A percentile compares a stretch with the other conserved stretches of the same genome.
These are phyloP conservation scores for Fusarium sp. DNA, from an alignment of 2,329 filamentous ascomycete genomes.

Conservation along the genomic window DNA sequence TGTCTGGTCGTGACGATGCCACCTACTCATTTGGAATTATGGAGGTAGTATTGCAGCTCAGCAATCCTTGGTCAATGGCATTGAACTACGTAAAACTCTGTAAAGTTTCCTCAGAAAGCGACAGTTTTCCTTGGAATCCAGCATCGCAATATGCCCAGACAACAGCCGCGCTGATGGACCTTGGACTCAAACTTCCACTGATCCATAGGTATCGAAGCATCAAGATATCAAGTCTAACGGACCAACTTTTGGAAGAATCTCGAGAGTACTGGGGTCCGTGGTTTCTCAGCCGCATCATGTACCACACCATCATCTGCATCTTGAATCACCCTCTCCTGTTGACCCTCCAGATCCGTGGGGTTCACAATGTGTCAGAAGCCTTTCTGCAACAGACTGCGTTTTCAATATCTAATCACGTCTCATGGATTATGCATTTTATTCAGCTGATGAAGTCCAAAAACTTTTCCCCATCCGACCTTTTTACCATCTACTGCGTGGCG, in stretches of 20 bases:
- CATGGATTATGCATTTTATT: slow-evolving; percentile 18
- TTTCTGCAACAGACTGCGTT: slow-evolving; percentile 22
- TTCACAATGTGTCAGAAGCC: slow-evolving; percentile 12
- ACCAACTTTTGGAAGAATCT: not conserved
- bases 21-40: slow-evolving; percentile 6
- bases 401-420: slow-evolving; percentile 3
- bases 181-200: slow-evolving; percentile 11
- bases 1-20: not conserved
- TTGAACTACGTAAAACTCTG: not conserved
- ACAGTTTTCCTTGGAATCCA: slow-evolving; percentile 9
- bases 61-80: slow-evolving; percentile 9
- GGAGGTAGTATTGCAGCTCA: slow-evolving; percentile 1
- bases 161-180: slow-evolving; percentile 6
- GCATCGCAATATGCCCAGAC: not conserved
- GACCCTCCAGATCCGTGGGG: slow-evolving; percentile 16
- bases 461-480: slow-evolving; percentile 7
- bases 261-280: slow-evolving; percentile 22
- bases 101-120: not conserved
- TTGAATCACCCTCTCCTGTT: slow-evolving; percentile 23
- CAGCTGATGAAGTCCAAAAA: slow-evolving; percentile 7
- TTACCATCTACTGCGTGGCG: slow-evolving; percentile 11
- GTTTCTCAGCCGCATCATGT: slow-evolving; percentile 26
- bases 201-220: slow-evolving; percentile 19
- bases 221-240: not conserved
- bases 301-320: slow-evolving; percentile 23